Base-by-base conservation (phyloP, 371 early-diverging fungal species). In the Mortierella sp. region DNA sequence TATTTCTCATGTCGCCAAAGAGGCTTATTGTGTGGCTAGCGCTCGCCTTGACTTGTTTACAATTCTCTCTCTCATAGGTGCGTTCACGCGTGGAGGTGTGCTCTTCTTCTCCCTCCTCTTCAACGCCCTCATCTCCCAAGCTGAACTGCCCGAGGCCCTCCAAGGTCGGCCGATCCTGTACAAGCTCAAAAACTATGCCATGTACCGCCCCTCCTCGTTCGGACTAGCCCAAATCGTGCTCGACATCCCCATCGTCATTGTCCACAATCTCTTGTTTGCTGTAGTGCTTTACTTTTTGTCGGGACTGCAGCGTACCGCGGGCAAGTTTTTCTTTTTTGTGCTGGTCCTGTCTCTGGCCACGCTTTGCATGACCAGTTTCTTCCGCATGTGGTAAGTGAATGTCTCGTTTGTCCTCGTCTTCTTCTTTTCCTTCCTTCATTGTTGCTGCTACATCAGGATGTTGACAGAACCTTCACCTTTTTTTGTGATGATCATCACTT, bases 11-110 rank as follows among this genome's bases (percentile, higher is more conserved):
- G 34, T n/a, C n/a, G n/a, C n/a, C n/a, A 59, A n/a, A 4, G 59
- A 90, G 88, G 55, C 77, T 86, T 16, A 91, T 90, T 69, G 89
- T 88, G 71, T 90, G 89, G 55, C 88, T 88, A n/a, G n/a, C n/a
- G n/a, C n/a, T n/a, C n/a, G n/a, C n/a, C n/a, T n/a, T n/a, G n/a
- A n/a, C 44, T 28, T 74, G 78, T 92, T 26, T 92, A 94, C 61
- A 90, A 90, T 92, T 93, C 95, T 5, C 90, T 92, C 94, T 93
- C 76, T 90, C 90, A 54, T 19, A 79, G 95, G 95, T 48, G 91
- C 93, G 54, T 94, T 94, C 81, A 91, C 93, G 3, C 92, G 96
- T 37, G 95, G 94, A 51, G 95, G 95, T 88, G 94, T 91, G 31
- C 73, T 92, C 61, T 90, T 91, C 79, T 88, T 89, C 53, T 75